phyloP scores from a whole-genome alignment of 2,329 filamentous ascomycete genomes.

The Aspergillus jensenii region DNA sequence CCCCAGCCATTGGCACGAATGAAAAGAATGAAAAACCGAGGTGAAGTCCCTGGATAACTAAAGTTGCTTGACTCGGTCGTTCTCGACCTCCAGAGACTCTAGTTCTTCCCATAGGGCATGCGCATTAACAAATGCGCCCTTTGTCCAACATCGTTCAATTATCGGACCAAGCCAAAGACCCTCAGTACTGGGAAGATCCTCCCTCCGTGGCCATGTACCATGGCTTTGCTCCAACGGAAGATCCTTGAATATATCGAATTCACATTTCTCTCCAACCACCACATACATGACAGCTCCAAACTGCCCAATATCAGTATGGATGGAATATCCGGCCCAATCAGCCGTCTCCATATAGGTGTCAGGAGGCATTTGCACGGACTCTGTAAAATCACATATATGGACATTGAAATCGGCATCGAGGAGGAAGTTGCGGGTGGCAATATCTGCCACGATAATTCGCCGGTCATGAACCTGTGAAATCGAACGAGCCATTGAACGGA shows the following conservation, averaged over 20 bases:
- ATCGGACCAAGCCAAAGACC: constrained; percentile 27
- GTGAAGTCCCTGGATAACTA: too few relatives aligned
- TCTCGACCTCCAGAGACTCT: neutral
- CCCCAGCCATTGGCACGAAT: too few relatives aligned
- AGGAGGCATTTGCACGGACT: constrained; percentile 16
- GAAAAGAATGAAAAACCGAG: too few relatives aligned
- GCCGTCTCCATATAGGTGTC: constrained; percentile 24
- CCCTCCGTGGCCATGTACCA: constrained; percentile 19
- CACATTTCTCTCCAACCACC: constrained; percentile 20
- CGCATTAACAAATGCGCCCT: neutral
- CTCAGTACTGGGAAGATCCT: constrained; percentile 23
- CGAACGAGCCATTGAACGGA: too few relatives aligned
- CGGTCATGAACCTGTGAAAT: too few relatives aligned
- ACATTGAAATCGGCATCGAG: constrained; percentile 26
- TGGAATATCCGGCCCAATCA: constrained; percentile 28
- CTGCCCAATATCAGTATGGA: constrained; percentile 30
- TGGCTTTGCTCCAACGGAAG: neutral
- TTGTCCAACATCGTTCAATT: constrained; percentile 27
- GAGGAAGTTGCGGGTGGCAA: constrained; percentile 29
- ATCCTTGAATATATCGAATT: constrained; percentile 25
- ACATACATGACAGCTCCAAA: constrained; percentile 33
- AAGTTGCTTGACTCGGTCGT: too few relatives aligned
- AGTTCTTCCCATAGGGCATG: neutral
- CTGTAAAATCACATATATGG: constrained; percentile 30
- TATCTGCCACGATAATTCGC: constrained; percentile 25